phyloP scores from a whole-genome alignment of 371 early-diverging fungal species.

The Coemansia sp. region DNA sequence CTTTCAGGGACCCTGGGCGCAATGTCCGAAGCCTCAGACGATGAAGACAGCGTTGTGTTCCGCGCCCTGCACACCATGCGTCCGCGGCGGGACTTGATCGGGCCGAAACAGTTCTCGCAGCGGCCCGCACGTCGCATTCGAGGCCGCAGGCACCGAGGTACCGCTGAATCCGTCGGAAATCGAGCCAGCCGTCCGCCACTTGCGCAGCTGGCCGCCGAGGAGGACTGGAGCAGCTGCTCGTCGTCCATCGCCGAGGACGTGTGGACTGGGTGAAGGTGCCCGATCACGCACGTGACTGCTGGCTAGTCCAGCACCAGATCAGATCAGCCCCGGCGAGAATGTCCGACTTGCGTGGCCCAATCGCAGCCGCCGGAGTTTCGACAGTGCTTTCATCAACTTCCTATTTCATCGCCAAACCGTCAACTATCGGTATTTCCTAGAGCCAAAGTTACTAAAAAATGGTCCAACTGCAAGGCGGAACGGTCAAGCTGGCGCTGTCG shows the following conservation, averaged over 20 bases:
- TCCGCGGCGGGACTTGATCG: neutral
- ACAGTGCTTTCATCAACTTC: too few species aligned
- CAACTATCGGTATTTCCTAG: too few species aligned
- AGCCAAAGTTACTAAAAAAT: constrained; percentile 8
- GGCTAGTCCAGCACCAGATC: neutral
- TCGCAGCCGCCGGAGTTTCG: neutral
- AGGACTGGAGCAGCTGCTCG: neutral
- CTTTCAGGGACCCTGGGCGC: neutral
- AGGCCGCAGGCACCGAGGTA: too few species aligned
- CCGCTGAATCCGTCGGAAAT: too few species aligned
- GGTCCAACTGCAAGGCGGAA: constrained; percentile 54
- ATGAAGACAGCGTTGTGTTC: neutral
- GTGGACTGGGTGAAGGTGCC: constrained; percentile 1
- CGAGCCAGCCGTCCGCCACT: too few species aligned
- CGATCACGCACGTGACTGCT: neutral
- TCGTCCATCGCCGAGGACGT: constrained; percentile 1
- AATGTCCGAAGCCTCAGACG: neutral
- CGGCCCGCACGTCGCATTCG: too few species aligned
- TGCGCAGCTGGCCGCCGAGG: neutral
- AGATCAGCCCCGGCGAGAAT: neutral
- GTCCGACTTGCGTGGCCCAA: constrained; percentile 6
- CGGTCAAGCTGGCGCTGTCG: constrained; percentile 84
- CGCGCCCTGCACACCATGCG: neutral
- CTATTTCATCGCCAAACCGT: neutral
- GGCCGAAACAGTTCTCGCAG: neutral